Base-by-base conservation (phyloP, 2,329 filamentous ascomycete species). In the Teratosphaeria gauchensis region DNA sequence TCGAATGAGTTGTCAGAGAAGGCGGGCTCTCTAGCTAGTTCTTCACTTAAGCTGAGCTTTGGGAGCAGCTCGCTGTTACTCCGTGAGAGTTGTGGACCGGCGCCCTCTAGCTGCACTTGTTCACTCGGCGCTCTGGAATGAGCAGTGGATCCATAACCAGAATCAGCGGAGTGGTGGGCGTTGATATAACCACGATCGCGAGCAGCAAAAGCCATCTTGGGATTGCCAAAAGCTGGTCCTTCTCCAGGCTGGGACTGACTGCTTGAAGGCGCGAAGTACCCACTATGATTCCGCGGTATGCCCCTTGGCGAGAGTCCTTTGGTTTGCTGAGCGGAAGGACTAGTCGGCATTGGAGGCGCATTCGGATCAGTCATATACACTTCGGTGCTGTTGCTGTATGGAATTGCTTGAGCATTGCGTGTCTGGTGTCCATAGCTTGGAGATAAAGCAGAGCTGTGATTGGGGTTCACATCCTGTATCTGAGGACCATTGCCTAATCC, bases 71-170 rank as follows among this genome's bases (percentile, higher is more conserved):
- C 51, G 31, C 58, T 56, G 53, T 53, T 59, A 32, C 53, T 61
- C 33, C 57, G 54, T 51, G 58, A 55, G 19, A 58, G 38, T 14
- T 63, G 57, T 24, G 59, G 57, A 35, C 58, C 57, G 19, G 51
- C 30, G 35, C 63, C 58, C 5, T 33, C 38, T 19, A 60, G 33
- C 16, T 61, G 61, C 11, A 21, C 32, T 14, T 63, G 59, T 56
- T 65, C 62, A 54, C 66, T 69, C 5, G 65, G 61, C 4, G 59
- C 60, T 31, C 66, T 64, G 30, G 68, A 69, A 46, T 64, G 63
- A 19, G 58, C 63, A 28, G 58, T 60, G 19, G 68, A 69, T 19
- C 66, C 63, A 51, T 69, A 70, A 3, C 68, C 68, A 55, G 68
- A 70, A 54, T 70, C 68, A 42, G 65, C 62, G 3, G 65, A 68